These are phyloP conservation scores for Cladophialophora exuberans DNA, from an alignment of 2,329 filamentous ascomycete species.

Conservation along the genomic window DNA sequence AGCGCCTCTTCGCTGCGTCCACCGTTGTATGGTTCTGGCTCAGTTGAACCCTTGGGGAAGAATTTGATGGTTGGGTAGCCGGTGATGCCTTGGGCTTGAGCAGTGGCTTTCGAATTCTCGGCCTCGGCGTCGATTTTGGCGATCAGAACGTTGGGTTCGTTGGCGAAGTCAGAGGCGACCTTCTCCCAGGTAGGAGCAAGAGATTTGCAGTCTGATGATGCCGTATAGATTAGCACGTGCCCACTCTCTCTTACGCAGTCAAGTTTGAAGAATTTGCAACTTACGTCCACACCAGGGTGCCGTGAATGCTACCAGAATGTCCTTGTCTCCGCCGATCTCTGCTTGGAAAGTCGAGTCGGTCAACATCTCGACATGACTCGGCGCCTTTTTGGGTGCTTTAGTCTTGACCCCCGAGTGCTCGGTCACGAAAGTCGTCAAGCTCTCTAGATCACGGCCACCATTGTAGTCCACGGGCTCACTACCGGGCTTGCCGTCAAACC, in stretches of 20 bases:
- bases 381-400: constrained; percentile 71
- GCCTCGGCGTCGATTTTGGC: constrained; percentile 96
- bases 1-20: constrained; percentile 77
- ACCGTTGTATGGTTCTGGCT: constrained; percentile 71
- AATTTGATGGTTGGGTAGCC: constrained; percentile 98
- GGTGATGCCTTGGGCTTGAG: constrained; percentile 74
- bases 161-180: constrained; percentile 77
- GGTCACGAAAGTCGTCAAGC: constrained; percentile 75
- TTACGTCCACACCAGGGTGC: constrained; percentile 98
- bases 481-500: constrained; percentile 88
- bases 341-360: constrained; percentile 78
- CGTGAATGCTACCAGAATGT: constrained; percentile 94
- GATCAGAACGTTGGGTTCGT: constrained; percentile 77
- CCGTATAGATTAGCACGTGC: background rate
- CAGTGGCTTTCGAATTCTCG: constrained; percentile 77
- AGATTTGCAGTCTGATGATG: constrained; percentile 82
- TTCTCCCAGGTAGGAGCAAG: constrained; percentile 90
- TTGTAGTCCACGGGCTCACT: constrained; percentile 83
- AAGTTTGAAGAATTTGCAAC: constrained; percentile 48
- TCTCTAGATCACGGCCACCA: constrained; percentile 84
- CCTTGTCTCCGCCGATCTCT: constrained; percentile 79
- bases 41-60: constrained; percentile 83
- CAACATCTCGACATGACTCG: constrained; percentile 77
- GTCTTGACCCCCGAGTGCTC: constrained; percentile 85
- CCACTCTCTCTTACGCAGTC: background rate